Evolutionary conservation across 257 asterid species (phyloP), one percentile per base, ranked within the genome.

Genomic region (Capsicum baccatum): DNA sequence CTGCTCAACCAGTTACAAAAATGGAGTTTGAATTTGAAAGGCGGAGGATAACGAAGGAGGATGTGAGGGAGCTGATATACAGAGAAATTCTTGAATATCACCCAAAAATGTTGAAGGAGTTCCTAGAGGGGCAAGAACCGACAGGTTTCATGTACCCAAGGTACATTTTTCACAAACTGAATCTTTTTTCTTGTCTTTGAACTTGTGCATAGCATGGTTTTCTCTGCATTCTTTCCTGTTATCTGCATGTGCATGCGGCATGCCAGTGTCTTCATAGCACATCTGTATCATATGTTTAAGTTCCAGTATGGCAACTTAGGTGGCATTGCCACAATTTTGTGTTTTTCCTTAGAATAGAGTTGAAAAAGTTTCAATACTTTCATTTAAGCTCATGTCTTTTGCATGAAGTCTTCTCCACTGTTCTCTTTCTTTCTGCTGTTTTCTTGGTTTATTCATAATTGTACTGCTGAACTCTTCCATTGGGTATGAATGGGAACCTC

Each of bases 21-120:
- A 93, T 97, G 98, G 99, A 97, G 88, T 97, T 97, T 57, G 99
- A 97, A 84, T 97, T 97, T 87, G 99, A 97, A 89, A 93, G 99
- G 85, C 90, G 98, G 83, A 93, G 99, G 88, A 88, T 97, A 52
- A 95, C 98, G 35, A 97, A 95, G 90, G 99, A 97, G 67, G 98
- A 94, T 63, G 97, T 97, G 19, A 86, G 98, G 73, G 98, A 97
- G 90, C 81, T 97, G 85, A 97, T 97, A 56, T 97, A 95, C 88
- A 88, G 97, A 47, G 99, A 97, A 90, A 95, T 90, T 90, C 98
- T 97, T 9, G 98, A 97, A 88, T 97, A 95, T 86, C 99, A 97
- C 86, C 99, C 97, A 2, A 93, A 93, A 86, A 97, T 97, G 99
- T 91, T 97, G 93, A 92, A 94, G 85, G 99, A 97, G 70, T 89